Evolutionary conservation across 306 rosid species (phyloP).

Genomic region (Betula pendula): DNA sequence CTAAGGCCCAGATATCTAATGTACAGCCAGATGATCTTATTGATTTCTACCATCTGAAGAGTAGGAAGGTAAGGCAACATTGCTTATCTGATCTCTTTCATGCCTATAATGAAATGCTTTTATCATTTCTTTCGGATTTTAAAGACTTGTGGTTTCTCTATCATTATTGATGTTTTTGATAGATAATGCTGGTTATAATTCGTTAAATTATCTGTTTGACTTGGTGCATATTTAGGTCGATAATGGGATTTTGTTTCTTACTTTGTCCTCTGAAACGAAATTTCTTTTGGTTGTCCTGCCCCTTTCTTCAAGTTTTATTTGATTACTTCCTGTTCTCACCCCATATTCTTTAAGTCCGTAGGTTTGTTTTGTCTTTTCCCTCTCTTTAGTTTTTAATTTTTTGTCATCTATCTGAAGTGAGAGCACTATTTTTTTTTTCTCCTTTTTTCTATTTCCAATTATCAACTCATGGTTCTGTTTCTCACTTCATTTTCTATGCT

Average conservation of each 20-base stretch:
- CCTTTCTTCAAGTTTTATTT: not conserved
- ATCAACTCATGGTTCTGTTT: not conserved
- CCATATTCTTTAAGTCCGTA: not conserved
- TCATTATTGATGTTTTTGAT: not conserved
- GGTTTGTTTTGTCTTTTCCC: no score
- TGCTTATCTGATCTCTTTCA: constrained; percentile 16
- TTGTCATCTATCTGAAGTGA: not conserved
- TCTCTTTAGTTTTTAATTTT: not conserved
- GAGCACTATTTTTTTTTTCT: not conserved
- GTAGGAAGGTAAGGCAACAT: constrained; percentile 73
- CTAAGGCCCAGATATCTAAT: constrained; percentile 80
- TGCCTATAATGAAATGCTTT: not conserved
- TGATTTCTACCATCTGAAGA: constrained; percentile 96
- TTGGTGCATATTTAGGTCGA: not conserved
- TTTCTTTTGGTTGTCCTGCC: not conserved
- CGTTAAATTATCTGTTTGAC: not conserved
- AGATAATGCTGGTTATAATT: not conserved
- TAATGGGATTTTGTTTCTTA: not conserved
- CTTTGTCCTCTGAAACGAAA: not conserved
- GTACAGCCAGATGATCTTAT: constrained; percentile 99
- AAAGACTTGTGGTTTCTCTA: not conserved
- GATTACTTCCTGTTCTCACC: not conserved
- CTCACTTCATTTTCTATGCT: not conserved
- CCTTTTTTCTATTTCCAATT: no score
- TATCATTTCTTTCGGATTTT: constrained; percentile 15